Evolutionary conservation across 192 early-diverging fungal genomes (phyloP).

Genomic region (Backusella liffmaniae): DNA sequence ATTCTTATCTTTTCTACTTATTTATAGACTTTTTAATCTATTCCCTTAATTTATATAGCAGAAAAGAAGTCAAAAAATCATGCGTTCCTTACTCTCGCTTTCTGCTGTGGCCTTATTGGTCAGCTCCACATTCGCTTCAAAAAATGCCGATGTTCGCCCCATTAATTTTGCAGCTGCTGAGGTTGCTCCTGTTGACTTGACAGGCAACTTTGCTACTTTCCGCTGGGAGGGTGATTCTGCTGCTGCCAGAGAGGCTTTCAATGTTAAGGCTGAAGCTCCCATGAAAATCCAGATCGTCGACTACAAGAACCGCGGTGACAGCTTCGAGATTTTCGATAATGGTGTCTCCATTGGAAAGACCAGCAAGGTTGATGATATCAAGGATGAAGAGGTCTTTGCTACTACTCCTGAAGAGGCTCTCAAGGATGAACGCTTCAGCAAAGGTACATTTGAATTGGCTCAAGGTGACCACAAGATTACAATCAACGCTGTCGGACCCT

Average conservation of each 20-base stretch:
- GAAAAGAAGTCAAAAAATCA: background rate
- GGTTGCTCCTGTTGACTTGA: background rate
- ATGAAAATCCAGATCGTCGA: slow-evolving; percentile 29
- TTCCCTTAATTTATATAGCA: background rate
- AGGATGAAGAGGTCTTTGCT: slow-evolving; percentile 26
- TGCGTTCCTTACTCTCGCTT: slow-evolving; percentile 10
- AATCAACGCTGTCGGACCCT: slow-evolving; percentile 27
- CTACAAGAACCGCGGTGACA: slow-evolving; percentile 35
- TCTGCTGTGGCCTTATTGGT: slow-evolving; percentile 14
- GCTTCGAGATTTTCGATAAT: slow-evolving; percentile 33
- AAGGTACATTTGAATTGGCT: slow-evolving; percentile 27
- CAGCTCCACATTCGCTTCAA: background rate
- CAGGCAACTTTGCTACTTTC: slow-evolving; percentile 24
- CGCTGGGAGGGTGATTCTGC: slow-evolving; percentile 25
- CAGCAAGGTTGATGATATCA: background rate
- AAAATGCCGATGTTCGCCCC: background rate
- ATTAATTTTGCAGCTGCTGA: slow-evolving; percentile 1
- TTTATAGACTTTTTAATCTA: background rate
- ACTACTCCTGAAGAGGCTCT: slow-evolving; percentile 33
- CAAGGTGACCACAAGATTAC: slow-evolving; percentile 32
- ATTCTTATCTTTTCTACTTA: background rate
- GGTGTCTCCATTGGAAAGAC: slow-evolving; percentile 23
- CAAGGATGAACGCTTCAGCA: slow-evolving; percentile 25
- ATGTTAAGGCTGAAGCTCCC: slow-evolving; percentile 14
- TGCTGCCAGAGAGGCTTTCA: slow-evolving; percentile 20